Percentiles rank a stretch among this genome's conserved stretches.
Conservation (phyloP, 179 eudicot species). For the Patellifolia procumbens region DNA sequence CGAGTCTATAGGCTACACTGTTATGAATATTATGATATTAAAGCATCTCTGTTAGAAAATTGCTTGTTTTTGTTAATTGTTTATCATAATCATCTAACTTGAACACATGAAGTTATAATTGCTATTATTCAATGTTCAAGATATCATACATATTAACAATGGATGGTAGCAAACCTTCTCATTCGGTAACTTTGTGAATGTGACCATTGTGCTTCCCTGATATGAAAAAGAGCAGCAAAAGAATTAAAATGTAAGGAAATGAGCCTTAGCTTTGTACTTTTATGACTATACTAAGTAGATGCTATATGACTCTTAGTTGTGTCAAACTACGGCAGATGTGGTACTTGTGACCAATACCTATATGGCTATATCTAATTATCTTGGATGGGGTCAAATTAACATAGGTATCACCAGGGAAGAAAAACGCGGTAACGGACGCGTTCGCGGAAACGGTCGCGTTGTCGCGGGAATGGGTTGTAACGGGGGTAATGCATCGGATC, state of each 20-base stretch:
- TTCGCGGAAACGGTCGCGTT: no score
- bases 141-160: neutral
- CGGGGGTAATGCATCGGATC: no score
- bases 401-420: neutral
- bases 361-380: neutral
- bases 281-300: neutral
- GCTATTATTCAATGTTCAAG: neutral
- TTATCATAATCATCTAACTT: neutral
- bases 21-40: no score
- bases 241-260: no score
- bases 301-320: neutral
- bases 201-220: neutral
- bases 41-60: neutral
- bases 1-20: no score
- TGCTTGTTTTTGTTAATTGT: neutral
- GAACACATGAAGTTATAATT: neutral
- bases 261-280: no score
- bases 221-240: neutral
- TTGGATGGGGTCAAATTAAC: neutral
- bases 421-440: no score
- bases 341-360: neutral
- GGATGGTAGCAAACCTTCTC: neutral
- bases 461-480: no score
- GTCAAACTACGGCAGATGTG: neutral
- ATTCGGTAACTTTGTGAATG: neutral